Evolutionary conservation across 208 protist species (phyloP), one percentile per base, ranked within the genome.

Genomic region (Trichomonas tenax): DNA sequence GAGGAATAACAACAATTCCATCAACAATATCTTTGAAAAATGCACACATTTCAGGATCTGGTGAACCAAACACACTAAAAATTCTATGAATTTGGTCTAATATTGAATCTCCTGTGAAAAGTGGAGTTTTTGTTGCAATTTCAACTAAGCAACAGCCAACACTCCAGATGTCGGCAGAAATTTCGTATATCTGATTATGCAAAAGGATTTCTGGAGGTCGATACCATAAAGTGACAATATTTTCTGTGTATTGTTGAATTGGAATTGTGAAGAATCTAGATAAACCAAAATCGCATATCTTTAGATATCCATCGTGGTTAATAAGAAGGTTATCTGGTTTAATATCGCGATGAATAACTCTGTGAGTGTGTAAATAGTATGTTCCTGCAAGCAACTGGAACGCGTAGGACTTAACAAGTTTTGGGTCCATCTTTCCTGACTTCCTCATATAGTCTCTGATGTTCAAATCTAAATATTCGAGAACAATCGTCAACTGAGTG

Each of bases 401-500:
- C 45, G 96, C 40, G 58, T 96, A 97, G 0, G 96, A 97, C 58
- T 96, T 48, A 8, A 44, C 14, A 51, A 93, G 86, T 34, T 40
- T 84, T 84, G 81, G 81, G 6, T n/a, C 10, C 6, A 51, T 38
- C 46, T 93, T 48, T 34, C 21, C 40, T 38, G 86, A 40, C 8
- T 40, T 51, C 36, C 46, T 93, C 63, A 99, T 97, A 96, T 98
- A 99, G 96, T 99, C 98, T 96, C 99, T 99, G 49, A 99, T 96
- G 96, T 99, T 98, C 81, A 98, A 81, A 89, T 99, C 98, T 45
- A 99, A 96, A 97, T 98, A 99, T 97, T 99, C 99, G 96, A 99
- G 99, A 21, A 99, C 99, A n/a, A 99, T 97, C 8, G 98, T 99
- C 34, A 99, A 97, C 51, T 98, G 98, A 81, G 98, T 98, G 45